Evolutionary conservation across 164 flowering plant species (phyloP), one percentile per base, ranked within the genome.

Genomic region (Protea cynaroides): DNA sequence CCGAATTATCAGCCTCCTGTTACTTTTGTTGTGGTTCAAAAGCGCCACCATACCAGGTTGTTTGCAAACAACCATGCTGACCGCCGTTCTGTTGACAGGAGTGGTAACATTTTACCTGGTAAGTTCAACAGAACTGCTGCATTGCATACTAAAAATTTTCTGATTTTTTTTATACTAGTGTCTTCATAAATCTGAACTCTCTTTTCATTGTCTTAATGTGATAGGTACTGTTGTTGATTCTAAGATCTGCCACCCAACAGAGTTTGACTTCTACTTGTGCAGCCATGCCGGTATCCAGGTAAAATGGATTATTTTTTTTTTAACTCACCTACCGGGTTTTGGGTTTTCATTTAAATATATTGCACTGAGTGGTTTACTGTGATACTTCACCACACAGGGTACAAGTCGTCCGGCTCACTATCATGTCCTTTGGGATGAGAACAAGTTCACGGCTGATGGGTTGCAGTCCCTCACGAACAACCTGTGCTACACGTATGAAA

Each of bases 71-170:
- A 82, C 62, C 88, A 84, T 56, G 11, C 38, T 37, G 86, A 86
- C 44, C 73, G 78, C 17, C 66, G 58, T 55, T 22, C 86, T 12
- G 84, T 82, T 65, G 91, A 86, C 65, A 72, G 68, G 68, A 86
- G 91, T 69, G 91, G 91, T 14, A 86, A 86, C 58, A 82, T 86
- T 38, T 69, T 86, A 47, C 91, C 91, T 37, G 91, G 91, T 84
- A 63, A 53, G 63, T 21, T 54, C 8, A 0, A 29, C 34, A 5
- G 5, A 5, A 29, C 14, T 2, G 12, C 23, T 19, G 58, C 10
- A 55, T 55, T 40, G 10, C 14, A 12, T 9, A 40, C 9, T 40
- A 1, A 40, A 5, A 1, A 40, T 40, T 3, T 40, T 40, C 14
- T 40, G 14, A 12, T 40, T 40, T 0, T 40, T 12, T 40, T 40